phyloP scores from a whole-genome alignment of 805 yeast species.

The Candida hungchunana region DNA sequence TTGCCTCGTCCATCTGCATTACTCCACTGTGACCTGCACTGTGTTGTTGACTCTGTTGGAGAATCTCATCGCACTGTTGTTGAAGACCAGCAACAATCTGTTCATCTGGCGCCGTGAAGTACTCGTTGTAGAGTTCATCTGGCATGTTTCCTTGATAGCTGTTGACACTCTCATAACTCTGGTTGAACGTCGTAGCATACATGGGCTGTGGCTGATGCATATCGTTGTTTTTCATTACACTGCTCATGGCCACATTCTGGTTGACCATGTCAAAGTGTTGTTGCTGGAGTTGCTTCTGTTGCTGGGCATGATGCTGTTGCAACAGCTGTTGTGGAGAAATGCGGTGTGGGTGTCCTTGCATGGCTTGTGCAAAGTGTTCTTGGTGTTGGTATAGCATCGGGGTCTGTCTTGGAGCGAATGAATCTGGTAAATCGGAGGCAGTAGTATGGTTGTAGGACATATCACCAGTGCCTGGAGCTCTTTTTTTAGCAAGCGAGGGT shows the following conservation, averaged over 20 bases:
- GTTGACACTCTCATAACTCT: constrained; percentile 7
- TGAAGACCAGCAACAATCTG: constrained; percentile 20
- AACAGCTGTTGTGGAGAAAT: too few species aligned
- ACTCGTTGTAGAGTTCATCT: background rate
- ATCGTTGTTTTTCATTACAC: background rate
- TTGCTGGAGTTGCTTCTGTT: constrained; percentile 1
- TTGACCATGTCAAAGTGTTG: too few species aligned
- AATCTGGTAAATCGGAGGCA: too few species aligned
- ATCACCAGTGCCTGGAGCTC: too few species aligned
- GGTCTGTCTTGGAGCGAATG: too few species aligned
- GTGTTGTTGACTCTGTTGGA: constrained; percentile 2
- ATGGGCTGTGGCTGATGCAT: constrained; percentile 1
- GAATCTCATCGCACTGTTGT: constrained; percentile 9
- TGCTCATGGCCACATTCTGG: background rate
- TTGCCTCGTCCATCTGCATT: constrained; percentile 7
- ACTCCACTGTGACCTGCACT: constrained; percentile 11
- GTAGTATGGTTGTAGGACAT: too few species aligned
- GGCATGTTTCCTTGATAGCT: constrained; percentile 6
- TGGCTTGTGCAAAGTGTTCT: too few species aligned
- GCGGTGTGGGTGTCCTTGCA: too few species aligned
- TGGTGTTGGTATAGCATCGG: too few species aligned
- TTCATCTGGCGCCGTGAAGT: constrained; percentile 15
- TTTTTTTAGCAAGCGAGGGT: too few species aligned
- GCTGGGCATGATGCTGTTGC: too few species aligned
- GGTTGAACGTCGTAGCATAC: constrained; percentile 5